Base-by-base conservation (phyloP, 768 basidiomycete species). In the Holtermanniella nyarrowii region DNA sequence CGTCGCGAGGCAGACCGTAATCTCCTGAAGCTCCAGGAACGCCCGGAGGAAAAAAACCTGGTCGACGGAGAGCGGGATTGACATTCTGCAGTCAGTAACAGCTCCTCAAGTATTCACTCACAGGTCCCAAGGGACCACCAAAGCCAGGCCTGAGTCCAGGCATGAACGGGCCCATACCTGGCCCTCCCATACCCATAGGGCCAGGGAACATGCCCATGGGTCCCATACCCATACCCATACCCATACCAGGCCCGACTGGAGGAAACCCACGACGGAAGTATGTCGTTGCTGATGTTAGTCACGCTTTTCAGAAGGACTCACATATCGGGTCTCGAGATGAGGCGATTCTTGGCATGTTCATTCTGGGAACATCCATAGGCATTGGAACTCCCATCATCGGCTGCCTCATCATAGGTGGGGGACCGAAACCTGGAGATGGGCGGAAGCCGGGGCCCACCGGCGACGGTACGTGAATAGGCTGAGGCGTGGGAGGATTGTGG, bases 121-220 rank as follows among this genome's bases (percentile, higher is more conserved):
- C 63, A 16, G 70, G 70, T 42, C 70, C 70, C 21, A 71, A 57
- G 3, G 68, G 64, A 50, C 70, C 70, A 39, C 69, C 69, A 40
- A 71, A 65, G 20, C 69, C 67, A 52, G 70, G 70, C 43, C 63
- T 65, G 44, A 69, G 53, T 46, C 68, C 68, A 44, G 60, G 65
- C 59, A 61, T 63, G 53, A 65, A 71, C 3, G 69, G 69, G 25
- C 68, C 68, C 68, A 71, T 68, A 11, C 66, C 66, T 25, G 65
- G 65, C 37, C 65, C 65, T 44, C 61, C 63, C 41, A 66, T 56
- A 43, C 65, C 65, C 60, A 66, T 63, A n/a, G 64, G 64, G 48
- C 62, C 62, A 26, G 62, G 62, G 54, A 64, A 64, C 65, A 66
- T 66, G 21, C 64, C 63, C 58, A 61, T 56, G 42, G 45, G 23